A percentile compares a stretch with the other conserved stretches of the same genome.
These are phyloP conservation scores for Teratosphaeria viscida DNA, from an alignment of 2,329 filamentous ascomycete species.

Conservation along the genomic window DNA sequence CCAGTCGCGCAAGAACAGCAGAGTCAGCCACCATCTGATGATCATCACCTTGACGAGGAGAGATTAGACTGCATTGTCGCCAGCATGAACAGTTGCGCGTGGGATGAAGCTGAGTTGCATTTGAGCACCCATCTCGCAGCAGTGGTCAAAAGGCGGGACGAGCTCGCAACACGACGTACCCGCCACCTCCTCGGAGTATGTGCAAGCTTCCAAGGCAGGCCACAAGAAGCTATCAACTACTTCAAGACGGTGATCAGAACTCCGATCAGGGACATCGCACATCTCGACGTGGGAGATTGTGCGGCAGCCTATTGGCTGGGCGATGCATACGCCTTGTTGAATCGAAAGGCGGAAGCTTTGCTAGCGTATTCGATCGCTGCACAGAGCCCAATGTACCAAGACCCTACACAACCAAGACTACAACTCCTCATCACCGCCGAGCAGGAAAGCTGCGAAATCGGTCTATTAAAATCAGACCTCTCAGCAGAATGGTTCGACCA, in stretches of 20 bases:
- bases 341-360: constrained; percentile 13
- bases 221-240: constrained; percentile 8
- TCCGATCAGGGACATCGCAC: constrained; percentile 6
- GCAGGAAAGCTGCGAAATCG: constrained; percentile 4
- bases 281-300: constrained; percentile 15
- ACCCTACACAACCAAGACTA: not conserved
- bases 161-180: constrained; percentile 4
- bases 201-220: constrained; percentile 13
- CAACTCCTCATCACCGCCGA: constrained; percentile 6
- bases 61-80: constrained; percentile 6
- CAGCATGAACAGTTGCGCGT: constrained; percentile 8
- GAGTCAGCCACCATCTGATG: not conserved
- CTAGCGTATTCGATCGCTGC: constrained; percentile 16
- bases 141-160: not conserved
- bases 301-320: constrained; percentile 19
- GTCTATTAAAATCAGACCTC: constrained; percentile 1
- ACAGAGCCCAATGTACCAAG: constrained; percentile 4
- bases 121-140: constrained; percentile 1
- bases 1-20: not conserved
- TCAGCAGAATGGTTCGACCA: constrained; percentile 1
- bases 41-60: constrained; percentile 1
- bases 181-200: constrained; percentile 15
- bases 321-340: constrained; percentile 13
- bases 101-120: constrained; percentile 8
- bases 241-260: constrained; percentile 12